Conservation (phyloP, 1,139 yeast genomes). For the Nakaseomyces bracarensis region DNA sequence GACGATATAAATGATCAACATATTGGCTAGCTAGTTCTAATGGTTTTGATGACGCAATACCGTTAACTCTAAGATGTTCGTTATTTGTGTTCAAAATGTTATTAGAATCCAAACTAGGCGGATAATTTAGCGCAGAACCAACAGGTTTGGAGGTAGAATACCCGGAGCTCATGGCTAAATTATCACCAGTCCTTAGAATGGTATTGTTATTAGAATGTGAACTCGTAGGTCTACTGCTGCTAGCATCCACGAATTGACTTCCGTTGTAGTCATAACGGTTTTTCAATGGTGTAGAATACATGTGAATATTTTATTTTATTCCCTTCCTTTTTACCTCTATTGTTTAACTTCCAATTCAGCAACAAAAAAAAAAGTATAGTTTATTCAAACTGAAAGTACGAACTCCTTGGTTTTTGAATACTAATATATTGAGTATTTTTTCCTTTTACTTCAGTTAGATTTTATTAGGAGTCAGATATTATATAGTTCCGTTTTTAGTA, state of each 20-base stretch:
- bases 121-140: not conserved
- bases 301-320: not conserved
- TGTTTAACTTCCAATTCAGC: too few species aligned
- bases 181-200: not conserved
- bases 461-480: too few species aligned
- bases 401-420: too few species aligned
- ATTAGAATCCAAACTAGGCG: conserved; percentile 4
- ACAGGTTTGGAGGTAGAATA: not conserved
- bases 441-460: too few species aligned
- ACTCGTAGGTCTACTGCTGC: not conserved
- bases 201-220: not conserved
- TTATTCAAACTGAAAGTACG: too few species aligned
- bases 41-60: conserved; percentile 28
- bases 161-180: not conserved
- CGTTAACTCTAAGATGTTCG: conserved; percentile 26
- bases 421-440: too few species aligned
- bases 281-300: conserved; percentile 10
- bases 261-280: conserved; percentile 6
- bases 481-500: too few species aligned
- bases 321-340: too few species aligned
- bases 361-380: not conserved
- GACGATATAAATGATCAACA: conserved; percentile 34
- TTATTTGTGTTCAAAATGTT: conserved; percentile 8
- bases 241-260: conserved; percentile 5
- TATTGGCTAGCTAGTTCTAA: conserved; percentile 36